Conservation (phyloP, 2,329 filamentous ascomycete species). For the Ophiostoma triangulosporum region DNA sequence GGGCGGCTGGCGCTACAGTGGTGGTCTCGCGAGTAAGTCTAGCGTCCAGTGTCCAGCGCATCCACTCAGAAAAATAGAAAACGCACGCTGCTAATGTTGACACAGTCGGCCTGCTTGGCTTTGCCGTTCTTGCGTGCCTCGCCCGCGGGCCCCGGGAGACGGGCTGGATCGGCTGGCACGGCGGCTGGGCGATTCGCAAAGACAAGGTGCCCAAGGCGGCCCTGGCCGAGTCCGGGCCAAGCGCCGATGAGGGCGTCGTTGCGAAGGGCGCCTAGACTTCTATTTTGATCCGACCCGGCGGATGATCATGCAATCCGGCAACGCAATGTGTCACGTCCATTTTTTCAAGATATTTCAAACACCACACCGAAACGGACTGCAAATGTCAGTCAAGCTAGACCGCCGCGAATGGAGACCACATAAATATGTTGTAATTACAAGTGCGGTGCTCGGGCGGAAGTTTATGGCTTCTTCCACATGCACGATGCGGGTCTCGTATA, state of each 20-base stretch:
- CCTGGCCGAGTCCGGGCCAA: neutral
- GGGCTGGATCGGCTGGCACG: constrained; percentile 29
- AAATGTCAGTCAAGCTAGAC: no score
- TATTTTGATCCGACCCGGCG: neutral
- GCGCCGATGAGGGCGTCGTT: neutral
- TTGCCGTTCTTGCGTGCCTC: constrained; percentile 24
- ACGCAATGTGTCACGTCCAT: no score
- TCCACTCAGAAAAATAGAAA: no score
- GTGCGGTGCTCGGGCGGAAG: no score
- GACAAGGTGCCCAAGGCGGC: constrained; percentile 7
- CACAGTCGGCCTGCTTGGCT: constrained; percentile 23
- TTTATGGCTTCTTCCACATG: no score
- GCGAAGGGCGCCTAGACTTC: neutral
- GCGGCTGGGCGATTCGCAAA: constrained; percentile 25
- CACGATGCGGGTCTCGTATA: no score
- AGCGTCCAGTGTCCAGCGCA: neutral
- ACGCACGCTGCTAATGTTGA: no score
- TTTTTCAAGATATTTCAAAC: no score
- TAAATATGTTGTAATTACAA: no score
- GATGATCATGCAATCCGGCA: no score
- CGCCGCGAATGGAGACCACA: no score
- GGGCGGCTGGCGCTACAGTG: constrained; percentile 37
- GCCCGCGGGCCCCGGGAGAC: constrained; percentile 27
- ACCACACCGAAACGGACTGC: no score
- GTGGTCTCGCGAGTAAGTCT: constrained; percentile 21